A percentile compares a stretch with the other conserved stretches of the same genome.
Evolutionary conservation across 2,329 filamentous ascomycete genomes (phyloP).

Genomic region (Westerdykella sp.): DNA sequence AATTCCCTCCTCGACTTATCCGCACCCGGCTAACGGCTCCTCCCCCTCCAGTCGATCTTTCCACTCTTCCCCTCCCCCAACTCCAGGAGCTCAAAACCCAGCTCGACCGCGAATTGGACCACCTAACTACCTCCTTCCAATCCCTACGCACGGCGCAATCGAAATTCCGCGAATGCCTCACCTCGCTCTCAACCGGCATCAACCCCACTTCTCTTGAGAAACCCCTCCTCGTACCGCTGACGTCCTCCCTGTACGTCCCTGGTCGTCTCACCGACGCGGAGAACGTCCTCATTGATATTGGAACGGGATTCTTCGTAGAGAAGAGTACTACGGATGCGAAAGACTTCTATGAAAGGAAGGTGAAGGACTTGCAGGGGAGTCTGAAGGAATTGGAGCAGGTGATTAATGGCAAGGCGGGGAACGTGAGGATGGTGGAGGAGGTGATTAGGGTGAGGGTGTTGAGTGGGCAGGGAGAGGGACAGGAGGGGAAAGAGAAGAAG

Average conservation of each 20-base stretch:
- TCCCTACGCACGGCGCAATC: conserved; percentile 84
- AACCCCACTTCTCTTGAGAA: conserved; percentile 41
- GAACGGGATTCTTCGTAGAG: conserved; percentile 90
- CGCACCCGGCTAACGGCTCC: conserved; percentile 3
- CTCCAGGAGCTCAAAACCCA: conserved; percentile 91
- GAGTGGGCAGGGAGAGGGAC: conserved; percentile 25
- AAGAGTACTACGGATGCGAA: conserved; percentile 62
- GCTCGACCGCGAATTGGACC: conserved; percentile 91
- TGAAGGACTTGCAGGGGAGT: conserved; percentile 59
- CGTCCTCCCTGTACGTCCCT: conserved; percentile 88
- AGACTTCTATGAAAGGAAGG: conserved; percentile 62
- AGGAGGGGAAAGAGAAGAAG: conserved; percentile 13
- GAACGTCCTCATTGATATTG: conserved; percentile 69
- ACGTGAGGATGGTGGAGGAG: conserved; percentile 82
- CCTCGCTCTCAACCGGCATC: conserved; percentile 62
- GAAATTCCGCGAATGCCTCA: conserved; percentile 86
- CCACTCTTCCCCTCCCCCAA: conserved; percentile 74
- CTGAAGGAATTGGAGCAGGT: conserved; percentile 63
- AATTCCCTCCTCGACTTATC: background rate
- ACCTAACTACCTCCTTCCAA: conserved; percentile 82
- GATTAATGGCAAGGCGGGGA: conserved; percentile 71
- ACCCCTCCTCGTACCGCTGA: conserved; percentile 82
- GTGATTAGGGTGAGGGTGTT: conserved; percentile 40
- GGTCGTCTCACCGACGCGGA: conserved; percentile 58
- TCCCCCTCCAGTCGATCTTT: conserved; percentile 53